Conservation (phyloP, 2,329 filamentous ascomycete genomes). For the Piedraia hortae region DNA sequence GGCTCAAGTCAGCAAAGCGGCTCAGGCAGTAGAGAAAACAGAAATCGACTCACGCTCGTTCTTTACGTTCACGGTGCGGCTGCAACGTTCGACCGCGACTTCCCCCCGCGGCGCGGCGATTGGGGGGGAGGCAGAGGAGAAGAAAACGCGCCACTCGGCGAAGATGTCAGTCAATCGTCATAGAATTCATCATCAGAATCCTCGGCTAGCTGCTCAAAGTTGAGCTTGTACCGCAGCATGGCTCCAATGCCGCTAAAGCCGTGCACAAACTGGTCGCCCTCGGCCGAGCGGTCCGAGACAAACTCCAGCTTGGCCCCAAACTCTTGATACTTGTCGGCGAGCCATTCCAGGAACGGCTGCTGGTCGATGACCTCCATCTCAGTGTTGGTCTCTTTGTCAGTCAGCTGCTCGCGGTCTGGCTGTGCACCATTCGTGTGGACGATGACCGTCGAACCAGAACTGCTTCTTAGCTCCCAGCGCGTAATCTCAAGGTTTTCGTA, state of each 20-base stretch:
- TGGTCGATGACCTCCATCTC: slow-evolving; percentile 88
- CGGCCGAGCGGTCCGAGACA: slow-evolving; percentile 85
- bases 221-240: slow-evolving; percentile 96
- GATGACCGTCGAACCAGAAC: slow-evolving; percentile 40
- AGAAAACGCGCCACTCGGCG: no score
- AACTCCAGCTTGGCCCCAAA: slow-evolving; percentile 92
- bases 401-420: slow-evolving; percentile 51
- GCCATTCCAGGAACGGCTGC: slow-evolving; percentile 94
- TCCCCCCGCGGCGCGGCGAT: no score
- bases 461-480: slow-evolving; percentile 68
- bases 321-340: slow-evolving; percentile 93
- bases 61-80: no score
- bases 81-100: no score
- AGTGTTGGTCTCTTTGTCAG: slow-evolving; percentile 83
- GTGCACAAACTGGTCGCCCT: slow-evolving; percentile 99
- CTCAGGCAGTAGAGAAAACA: no score
- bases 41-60: no score
- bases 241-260: slow-evolving; percentile 96
- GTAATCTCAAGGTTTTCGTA: slow-evolving; percentile 93
- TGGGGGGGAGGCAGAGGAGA: slow-evolving; percentile 4
- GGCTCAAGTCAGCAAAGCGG: no score
- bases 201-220: slow-evolving; percentile 96
- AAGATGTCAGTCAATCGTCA: slow-evolving; percentile 68
- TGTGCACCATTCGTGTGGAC: slow-evolving; percentile 73
- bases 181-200: slow-evolving; percentile 82